Conservation (phyloP, 192 early-diverging fungal genomes). For the Umbelopsis sp. region DNA sequence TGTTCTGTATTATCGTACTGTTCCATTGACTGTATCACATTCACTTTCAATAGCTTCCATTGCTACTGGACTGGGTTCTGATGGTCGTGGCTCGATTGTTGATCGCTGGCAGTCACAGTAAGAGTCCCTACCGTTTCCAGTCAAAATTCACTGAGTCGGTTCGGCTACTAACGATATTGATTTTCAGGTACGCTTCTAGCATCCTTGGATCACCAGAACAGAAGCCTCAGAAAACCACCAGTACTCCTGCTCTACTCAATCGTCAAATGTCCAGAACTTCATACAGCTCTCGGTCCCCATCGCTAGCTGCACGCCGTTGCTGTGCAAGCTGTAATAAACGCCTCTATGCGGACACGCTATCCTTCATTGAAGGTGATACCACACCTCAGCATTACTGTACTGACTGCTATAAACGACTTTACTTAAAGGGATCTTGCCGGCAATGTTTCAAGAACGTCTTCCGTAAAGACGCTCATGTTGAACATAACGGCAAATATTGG, state of each 20-base stretch:
- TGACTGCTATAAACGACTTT: slow-evolving; percentile 16
- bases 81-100: not conserved
- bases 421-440: slow-evolving; percentile 2
- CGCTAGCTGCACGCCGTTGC: not conserved
- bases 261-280: not conserved
- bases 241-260: not conserved
- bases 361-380: slow-evolving; percentile 17
- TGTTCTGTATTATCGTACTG: not conserved
- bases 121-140: not conserved
- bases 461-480: slow-evolving; percentile 23
- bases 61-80: slow-evolving; percentile 2
- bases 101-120: slow-evolving; percentile 38
- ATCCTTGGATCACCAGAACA: slow-evolving; percentile 13
- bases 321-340: slow-evolving; percentile 12
- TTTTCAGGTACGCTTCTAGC: slow-evolving; percentile 18
- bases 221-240: slow-evolving; percentile 4
- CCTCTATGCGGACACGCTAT: not conserved
- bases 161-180: not conserved
- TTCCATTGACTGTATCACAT: not conserved
- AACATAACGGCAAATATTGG: slow-evolving; percentile 23
- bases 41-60: slow-evolving; percentile 17
- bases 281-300: slow-evolving; percentile 13
- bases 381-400: slow-evolving; percentile 17
- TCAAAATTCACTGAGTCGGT: not conserved
- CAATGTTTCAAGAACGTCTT: slow-evolving; percentile 19